Evolutionary conservation across 805 yeast genomes (phyloP).

Genomic region (Candida morakotiae): DNA sequence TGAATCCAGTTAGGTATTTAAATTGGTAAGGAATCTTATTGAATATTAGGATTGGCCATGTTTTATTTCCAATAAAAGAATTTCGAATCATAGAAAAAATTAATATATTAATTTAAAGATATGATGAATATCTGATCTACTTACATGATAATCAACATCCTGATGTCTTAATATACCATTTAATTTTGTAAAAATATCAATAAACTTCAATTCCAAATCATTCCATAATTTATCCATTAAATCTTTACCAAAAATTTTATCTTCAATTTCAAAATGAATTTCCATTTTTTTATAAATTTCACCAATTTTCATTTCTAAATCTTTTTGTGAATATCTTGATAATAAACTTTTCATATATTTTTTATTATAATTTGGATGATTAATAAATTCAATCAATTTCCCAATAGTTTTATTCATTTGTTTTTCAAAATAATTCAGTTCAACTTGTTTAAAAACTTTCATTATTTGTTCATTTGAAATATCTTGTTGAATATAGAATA

Average conservation of each 20-base stretch:
- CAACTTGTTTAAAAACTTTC: constrained; percentile 22
- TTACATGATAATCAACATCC: constrained; percentile 49
- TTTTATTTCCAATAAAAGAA: constrained; percentile 22
- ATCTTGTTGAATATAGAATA: constrained; percentile 32
- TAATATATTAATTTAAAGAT: constrained; percentile 36
- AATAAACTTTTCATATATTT: constrained; percentile 56
- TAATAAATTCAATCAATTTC: constrained; percentile 58
- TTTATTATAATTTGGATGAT: constrained; percentile 57
- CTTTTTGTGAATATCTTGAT: constrained; percentile 52
- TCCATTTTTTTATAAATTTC: constrained; percentile 55
- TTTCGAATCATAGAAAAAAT: constrained; percentile 4
- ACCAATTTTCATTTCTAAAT: constrained; percentile 50
- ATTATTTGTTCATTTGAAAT: constrained; percentile 18
- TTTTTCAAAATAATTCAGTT: constrained; percentile 30
- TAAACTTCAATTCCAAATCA: constrained; percentile 62
- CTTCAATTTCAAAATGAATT: constrained; percentile 39
- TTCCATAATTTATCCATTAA: constrained; percentile 65
- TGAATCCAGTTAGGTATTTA: constrained; percentile 26
- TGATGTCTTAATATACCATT: constrained; percentile 48
- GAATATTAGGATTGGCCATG: constrained; percentile 23
- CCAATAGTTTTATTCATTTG: constrained; percentile 52
- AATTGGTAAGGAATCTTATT: constrained; percentile 20
- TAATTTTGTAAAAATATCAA: constrained; percentile 51
- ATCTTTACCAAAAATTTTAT: constrained; percentile 43
- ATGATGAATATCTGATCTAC: constrained; percentile 53